phyloP scores from a whole-genome alignment of 2,329 filamentous ascomycete species.

The Fragosphaeria purpurea region DNA sequence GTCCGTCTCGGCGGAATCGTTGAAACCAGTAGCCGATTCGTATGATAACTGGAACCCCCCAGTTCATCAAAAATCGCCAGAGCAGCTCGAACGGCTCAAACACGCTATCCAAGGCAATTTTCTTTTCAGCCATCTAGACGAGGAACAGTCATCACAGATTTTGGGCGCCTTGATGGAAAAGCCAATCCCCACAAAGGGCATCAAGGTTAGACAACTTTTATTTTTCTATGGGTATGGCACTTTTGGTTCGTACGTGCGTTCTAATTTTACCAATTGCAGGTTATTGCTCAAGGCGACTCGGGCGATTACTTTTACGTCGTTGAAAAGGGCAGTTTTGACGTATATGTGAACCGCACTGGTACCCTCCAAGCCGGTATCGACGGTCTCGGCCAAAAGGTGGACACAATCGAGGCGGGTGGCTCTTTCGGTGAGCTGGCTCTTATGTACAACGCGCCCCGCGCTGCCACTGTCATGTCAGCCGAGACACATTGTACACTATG shows the following conservation, averaged over 20 bases:
- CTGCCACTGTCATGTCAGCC: constrained; percentile 81
- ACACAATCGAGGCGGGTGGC: constrained; percentile 72
- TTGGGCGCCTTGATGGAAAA: constrained; percentile 90
- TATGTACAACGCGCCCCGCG: constrained; percentile 97
- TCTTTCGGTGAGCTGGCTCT: constrained; percentile 94
- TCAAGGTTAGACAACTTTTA: constrained; percentile 40
- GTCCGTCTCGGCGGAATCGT: constrained; percentile 91
- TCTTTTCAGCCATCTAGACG: constrained; percentile 86
- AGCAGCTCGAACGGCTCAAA: constrained; percentile 72
- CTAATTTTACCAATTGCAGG: constrained; percentile 36
- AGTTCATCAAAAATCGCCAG: constrained; percentile 67
- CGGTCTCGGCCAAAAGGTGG: constrained; percentile 75
- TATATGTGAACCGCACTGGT: constrained; percentile 76
- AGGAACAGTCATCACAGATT: constrained; percentile 81
- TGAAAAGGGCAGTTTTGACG: constrained; percentile 80
- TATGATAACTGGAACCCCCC: constrained; percentile 89
- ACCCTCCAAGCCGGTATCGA: constrained; percentile 68
- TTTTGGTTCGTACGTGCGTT: too few species aligned
- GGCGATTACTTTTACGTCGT: constrained; percentile 98
- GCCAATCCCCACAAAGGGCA: constrained; percentile 82
- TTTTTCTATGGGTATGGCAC: too few species aligned
- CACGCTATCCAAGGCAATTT: constrained; percentile 82
- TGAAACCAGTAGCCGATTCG: constrained; percentile 75
- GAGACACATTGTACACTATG: constrained; percentile 74
- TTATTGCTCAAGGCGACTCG: constrained; percentile 90